These are phyloP conservation scores for Coemansia sp. DNA, from an alignment of 192 early-diverging fungal genomes.

Conservation along the genomic window DNA sequence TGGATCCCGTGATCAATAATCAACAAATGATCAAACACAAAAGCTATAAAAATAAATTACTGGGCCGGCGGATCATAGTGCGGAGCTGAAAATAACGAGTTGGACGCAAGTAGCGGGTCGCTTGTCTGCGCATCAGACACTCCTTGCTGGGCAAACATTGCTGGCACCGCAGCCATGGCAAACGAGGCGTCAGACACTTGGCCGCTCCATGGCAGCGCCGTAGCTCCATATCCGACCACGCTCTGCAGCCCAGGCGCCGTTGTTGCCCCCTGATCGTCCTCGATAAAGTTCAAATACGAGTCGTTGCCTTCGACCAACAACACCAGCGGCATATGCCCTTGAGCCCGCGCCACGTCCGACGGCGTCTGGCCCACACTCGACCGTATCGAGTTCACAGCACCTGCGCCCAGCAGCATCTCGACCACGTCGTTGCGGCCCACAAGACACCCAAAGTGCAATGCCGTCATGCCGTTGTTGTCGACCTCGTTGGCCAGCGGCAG, in stretches of 20 bases:
- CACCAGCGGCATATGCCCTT: conserved; percentile 16
- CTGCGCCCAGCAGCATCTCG: conserved; percentile 58
- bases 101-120: not conserved
- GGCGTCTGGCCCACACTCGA: conserved; percentile 26
- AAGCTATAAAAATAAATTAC: not conserved
- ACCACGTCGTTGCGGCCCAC: conserved; percentile 54
- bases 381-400: conserved; percentile 41
- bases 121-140: not conserved
- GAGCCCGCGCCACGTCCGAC: conserved; percentile 29
- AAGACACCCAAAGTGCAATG: conserved; percentile 70
- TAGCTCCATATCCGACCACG: too few species aligned
- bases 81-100: not conserved
- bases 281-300: conserved; percentile 45
- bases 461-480: conserved; percentile 69
- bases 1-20: not conserved
- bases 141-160: not conserved
- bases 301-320: conserved; percentile 41
- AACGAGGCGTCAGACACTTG: not conserved
- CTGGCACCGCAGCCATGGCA: not conserved
- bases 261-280: conserved; percentile 33
- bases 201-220: not conserved
- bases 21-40: not conserved
- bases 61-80: not conserved
- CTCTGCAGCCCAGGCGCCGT: not conserved
- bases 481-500: conserved; percentile 51